phyloP scores from a whole-genome alignment of 2,329 filamentous ascomycete species.

The Colletotrichum camelliae region DNA sequence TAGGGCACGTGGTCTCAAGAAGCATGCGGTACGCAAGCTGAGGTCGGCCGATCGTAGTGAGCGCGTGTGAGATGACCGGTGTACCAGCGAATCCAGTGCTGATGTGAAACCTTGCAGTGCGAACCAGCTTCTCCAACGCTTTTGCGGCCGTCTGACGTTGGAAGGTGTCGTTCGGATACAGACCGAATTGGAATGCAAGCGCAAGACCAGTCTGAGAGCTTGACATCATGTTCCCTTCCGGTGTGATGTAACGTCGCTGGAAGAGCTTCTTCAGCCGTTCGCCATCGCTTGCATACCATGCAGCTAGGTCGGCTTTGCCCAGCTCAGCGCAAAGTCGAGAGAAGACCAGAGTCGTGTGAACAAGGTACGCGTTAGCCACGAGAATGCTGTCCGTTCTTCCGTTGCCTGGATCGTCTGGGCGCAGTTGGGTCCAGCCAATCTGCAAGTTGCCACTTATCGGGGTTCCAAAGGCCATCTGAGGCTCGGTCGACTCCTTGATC shows the following conservation, averaged over 20 bases:
- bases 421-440: constrained; percentile 17
- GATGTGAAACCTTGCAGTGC: constrained; percentile 10
- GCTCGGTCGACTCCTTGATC: constrained; percentile 10
- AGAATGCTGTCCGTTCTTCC: constrained; percentile 4
- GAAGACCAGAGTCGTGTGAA: constrained; percentile 1
- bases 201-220: constrained; percentile 9
- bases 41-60: constrained; percentile 2
- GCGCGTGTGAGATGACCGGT: constrained; percentile 11
- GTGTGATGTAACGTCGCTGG: constrained; percentile 10
- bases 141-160: neutral
- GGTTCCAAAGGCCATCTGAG: constrained; percentile 14
- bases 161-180: neutral
- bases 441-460: constrained; percentile 10
- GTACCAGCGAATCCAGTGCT: constrained; percentile 14
- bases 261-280: neutral
- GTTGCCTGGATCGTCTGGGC: constrained; percentile 12
- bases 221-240: constrained; percentile 13
- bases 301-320: neutral
- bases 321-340: neutral
- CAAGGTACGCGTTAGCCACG: constrained; percentile 9
- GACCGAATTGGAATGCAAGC: constrained; percentile 10
- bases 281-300: neutral
- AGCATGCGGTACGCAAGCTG: constrained; percentile 41
- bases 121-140: constrained; percentile 1
- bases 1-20: constrained; percentile 36